A percentile compares a stretch with the other conserved stretches of the same genome.
phyloP scores from a whole-genome alignment of 495 filamentous ascomycete genomes.

The Trichoderma parareesei region DNA sequence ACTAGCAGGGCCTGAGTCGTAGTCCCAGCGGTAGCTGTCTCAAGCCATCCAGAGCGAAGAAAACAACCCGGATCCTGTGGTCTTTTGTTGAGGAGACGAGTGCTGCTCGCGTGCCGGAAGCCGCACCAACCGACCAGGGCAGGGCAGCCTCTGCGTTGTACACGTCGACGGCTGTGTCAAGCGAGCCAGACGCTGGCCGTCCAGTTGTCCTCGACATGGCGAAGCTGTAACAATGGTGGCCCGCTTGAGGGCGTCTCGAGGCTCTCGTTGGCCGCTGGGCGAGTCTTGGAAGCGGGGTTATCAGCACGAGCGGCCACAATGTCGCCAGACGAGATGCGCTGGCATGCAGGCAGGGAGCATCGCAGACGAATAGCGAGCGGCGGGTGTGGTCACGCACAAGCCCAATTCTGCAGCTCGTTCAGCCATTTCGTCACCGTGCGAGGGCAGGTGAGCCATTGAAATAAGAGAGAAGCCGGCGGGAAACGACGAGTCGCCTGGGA shows the following conservation, averaged over 20 bases:
- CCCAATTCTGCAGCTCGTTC: neutral
- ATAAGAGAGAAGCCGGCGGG: constrained; percentile 2
- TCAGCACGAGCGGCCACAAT: constrained; percentile 2
- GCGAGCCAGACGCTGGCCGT: neutral
- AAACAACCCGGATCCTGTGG: neutral
- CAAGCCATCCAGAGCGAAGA: neutral
- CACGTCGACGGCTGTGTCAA: constrained; percentile 1
- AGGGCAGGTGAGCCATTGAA: constrained; percentile 3
- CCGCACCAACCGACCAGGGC: neutral
- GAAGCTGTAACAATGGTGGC: constrained; percentile 6
- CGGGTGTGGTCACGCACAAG: neutral
- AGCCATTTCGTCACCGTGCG: constrained; percentile 7
- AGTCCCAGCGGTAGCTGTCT: neutral
- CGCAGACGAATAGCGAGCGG: constrained; percentile 7
- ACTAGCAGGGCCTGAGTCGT: neutral
- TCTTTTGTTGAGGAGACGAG: neutral
- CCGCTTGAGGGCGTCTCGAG: constrained; percentile 1
- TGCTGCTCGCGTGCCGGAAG: neutral
- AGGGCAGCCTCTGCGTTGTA: neutral
- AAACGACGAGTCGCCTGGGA: neutral
- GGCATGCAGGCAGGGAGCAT: constrained; percentile 6
- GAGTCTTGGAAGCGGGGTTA: constrained; percentile 9
- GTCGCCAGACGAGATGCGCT: constrained; percentile 8
- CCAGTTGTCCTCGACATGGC: neutral
- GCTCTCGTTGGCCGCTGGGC: constrained; percentile 6